These are phyloP conservation scores for Infundibulicybe gibba DNA, from an alignment of 768 basidiomycete species.

Conservation along the genomic window DNA sequence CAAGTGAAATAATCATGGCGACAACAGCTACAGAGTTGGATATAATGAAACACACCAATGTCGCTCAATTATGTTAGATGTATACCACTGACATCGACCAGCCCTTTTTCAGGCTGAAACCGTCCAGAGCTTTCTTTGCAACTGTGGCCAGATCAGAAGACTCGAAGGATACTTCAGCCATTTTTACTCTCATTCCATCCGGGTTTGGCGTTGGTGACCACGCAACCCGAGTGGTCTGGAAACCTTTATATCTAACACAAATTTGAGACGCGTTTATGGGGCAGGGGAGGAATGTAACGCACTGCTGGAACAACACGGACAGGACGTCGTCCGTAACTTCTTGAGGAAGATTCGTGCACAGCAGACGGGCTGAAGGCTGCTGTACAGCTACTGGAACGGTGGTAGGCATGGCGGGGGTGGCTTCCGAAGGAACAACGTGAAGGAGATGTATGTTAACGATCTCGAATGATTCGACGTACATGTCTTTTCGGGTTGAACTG, in stretches of 20 bases:
- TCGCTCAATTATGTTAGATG: conserved; percentile 29
- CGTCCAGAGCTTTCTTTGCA: conserved; percentile 81
- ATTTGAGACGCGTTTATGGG: conserved; percentile 2
- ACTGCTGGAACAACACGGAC: conserved; percentile 90
- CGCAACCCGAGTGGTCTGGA: conserved; percentile 65
- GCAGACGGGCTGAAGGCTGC: conserved; percentile 56
- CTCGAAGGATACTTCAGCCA: conserved; percentile 80
- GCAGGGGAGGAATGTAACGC: conserved; percentile 27
- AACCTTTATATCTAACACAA: conserved; percentile 72
- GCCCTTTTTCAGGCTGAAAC: conserved; percentile 83
- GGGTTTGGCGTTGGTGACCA: conserved; percentile 67
- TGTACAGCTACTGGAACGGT: conserved; percentile 27
- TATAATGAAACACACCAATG: conserved; percentile 9
- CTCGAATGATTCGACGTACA: conserved; percentile 40
- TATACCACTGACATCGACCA: conserved; percentile 82
- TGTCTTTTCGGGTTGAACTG: conserved; percentile 33
- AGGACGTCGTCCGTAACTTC: conserved; percentile 89
- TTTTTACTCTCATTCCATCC: conserved; percentile 66
- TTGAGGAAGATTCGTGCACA: conserved; percentile 85
- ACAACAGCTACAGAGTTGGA: conserved; percentile 4
- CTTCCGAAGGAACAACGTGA: conserved; percentile 29
- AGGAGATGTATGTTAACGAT: conserved; percentile 20
- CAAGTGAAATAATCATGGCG: neutral
- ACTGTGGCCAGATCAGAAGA: conserved; percentile 66
- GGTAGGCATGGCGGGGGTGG: conserved; percentile 37